Evolutionary conservation across 148 eudicot species (phyloP).

Genomic region (Chenopodium album): DNA sequence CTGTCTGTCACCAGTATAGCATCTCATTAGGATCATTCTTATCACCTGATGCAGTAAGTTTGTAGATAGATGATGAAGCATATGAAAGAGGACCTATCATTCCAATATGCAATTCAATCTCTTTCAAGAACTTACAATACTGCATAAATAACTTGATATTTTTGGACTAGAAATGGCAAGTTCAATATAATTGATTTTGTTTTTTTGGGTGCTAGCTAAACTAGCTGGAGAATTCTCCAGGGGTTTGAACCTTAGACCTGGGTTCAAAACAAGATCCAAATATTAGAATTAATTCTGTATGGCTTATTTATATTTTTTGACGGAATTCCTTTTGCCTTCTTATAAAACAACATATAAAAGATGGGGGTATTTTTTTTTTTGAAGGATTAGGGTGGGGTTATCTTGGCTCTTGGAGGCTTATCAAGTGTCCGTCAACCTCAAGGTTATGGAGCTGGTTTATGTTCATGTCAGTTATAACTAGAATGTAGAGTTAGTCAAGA

Average conservation of each 20-base stretch:
- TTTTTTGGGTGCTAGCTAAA: background rate
- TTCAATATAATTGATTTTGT: too few relatives aligned
- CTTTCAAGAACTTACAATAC: background rate
- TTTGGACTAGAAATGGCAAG: background rate
- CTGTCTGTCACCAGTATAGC: conserved; percentile 64
- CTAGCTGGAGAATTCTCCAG: background rate
- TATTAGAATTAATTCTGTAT: too few relatives aligned
- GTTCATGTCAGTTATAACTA: background rate
- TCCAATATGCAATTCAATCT: background rate
- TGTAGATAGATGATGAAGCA: background rate
- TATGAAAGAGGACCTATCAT: conserved; percentile 3
- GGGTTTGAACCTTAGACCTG: background rate
- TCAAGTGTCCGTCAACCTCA: background rate
- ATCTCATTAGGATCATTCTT: conserved; percentile 13
- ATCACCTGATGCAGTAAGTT: background rate
- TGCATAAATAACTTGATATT: background rate
- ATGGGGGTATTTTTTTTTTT: background rate
- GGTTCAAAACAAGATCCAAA: background rate
- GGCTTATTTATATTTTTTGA: background rate
- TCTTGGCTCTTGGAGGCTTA: background rate
- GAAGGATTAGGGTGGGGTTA: background rate
- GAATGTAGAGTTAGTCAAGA: background rate
- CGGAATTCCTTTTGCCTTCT: background rate
- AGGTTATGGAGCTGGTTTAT: background rate
- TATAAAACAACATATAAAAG: background rate